Base-by-base conservation (phyloP, 176 grass and related monocot species). In the Aegilops tauschii region DNA sequence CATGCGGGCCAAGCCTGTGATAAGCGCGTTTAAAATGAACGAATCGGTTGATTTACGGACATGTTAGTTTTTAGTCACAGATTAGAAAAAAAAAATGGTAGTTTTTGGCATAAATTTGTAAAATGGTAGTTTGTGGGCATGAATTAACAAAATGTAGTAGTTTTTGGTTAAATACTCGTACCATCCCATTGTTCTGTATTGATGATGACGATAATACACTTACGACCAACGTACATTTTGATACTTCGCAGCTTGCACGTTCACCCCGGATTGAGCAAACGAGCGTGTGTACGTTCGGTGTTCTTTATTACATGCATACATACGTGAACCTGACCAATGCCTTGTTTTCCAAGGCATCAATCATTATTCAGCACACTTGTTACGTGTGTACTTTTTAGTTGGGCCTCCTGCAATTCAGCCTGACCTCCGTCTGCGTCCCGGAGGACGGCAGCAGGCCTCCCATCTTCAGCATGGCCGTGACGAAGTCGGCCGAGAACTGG, bases 381-480 rank as follows among this genome's bases (percentile, higher is more conserved):
- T 12, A 5, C 18, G 37, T 42, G 37, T 42, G 12, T 29, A 7
- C 12, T 47, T 12, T 4, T 34, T 77, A 91, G 63, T 95, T 97
- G 6, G 35, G 21, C 72, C 72, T 90, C 64, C 95, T 80, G 83
- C 95, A 97, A 47, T 97, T 95, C 11, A 91, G 44, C 72, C 95
- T 95, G 85, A 97, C 77, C 85, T 95, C 89, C 9, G 90, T 93
- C 5, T 3, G 80, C 0, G 85, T 83, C 67, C 91, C 89, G 1
- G 93, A 61, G 28, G 90, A 74, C 44, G 93, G 95, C 67, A 64
- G 62, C n/a, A 95, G 79, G 65, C 50, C 77, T 0, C 95, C 95
- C 95, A 98, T 95, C 84, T 93, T 98, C 6, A 93, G 8, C 95
- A 98, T 98, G 0, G 93, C 95, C 4, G 52, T 21, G 0, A 77